Evolutionary conservation across 192 early-diverging fungal genomes (phyloP).

Genomic region (Chytriomyces sp.): DNA sequence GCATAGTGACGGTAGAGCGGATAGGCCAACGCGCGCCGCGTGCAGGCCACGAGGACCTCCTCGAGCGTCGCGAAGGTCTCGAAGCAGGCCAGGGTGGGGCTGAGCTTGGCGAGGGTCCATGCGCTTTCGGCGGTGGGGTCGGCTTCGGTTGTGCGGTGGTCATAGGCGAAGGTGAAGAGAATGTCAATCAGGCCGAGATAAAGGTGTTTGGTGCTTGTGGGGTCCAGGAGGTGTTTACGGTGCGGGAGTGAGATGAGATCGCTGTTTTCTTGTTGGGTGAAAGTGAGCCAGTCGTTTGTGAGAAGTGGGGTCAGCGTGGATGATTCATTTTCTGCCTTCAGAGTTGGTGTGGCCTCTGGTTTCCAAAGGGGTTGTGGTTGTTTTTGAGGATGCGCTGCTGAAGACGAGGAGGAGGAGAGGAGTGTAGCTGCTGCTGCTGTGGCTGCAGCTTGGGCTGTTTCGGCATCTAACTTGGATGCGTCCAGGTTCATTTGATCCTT

Average conservation of each 20-base stretch:
- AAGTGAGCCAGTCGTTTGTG: constrained; percentile 46
- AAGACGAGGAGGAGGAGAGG: background rate
- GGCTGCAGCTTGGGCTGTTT: constrained; percentile 9
- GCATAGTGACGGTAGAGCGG: constrained; percentile 82
- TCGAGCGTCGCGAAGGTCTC: constrained; percentile 73
- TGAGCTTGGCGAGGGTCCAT: constrained; percentile 88
- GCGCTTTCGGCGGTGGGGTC: constrained; percentile 86
- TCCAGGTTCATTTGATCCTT: background rate
- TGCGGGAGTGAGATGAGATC: constrained; percentile 73
- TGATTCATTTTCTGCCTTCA: background rate
- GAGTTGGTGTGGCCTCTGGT: constrained; percentile 19
- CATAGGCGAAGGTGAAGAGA: constrained; percentile 87
- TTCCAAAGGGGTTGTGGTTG: background rate
- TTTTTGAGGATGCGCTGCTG: too few relatives aligned
- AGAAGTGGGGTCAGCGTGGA: background rate
- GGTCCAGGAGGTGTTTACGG: constrained; percentile 19
- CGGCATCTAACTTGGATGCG: background rate
- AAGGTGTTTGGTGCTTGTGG: constrained; percentile 26
- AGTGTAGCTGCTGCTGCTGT: background rate
- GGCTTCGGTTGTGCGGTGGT: constrained; percentile 79
- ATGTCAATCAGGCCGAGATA: constrained; percentile 92
- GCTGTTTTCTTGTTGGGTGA: constrained; percentile 71
- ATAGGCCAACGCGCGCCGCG: constrained; percentile 82
- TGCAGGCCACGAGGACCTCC: constrained; percentile 63
- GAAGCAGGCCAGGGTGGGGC: constrained; percentile 73